These are phyloP conservation scores for Colletotrichum tofieldiae DNA, from an alignment of 2,329 filamentous ascomycete species.

Conservation along the genomic window DNA sequence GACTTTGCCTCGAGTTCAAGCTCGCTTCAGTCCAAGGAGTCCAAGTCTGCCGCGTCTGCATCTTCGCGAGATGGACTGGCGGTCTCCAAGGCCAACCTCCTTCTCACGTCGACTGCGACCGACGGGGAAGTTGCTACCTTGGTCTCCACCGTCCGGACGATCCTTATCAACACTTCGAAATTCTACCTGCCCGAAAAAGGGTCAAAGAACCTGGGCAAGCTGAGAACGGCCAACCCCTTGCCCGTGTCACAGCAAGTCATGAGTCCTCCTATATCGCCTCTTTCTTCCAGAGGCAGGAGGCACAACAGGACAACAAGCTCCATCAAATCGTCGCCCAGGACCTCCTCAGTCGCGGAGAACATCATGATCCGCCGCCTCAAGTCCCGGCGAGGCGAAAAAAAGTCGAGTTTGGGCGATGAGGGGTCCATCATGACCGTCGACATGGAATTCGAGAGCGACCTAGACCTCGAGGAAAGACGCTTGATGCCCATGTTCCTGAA, in stretches of 20 bases:
- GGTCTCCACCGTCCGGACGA: constrained; percentile 67
- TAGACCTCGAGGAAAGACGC: constrained; percentile 65
- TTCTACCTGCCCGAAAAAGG: constrained; percentile 62
- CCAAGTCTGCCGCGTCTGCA: constrained; percentile 12
- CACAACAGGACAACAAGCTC: constrained; percentile 22
- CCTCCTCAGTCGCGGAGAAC: constrained; percentile 54
- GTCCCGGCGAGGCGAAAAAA: constrained; percentile 44
- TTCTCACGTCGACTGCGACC: constrained; percentile 69
- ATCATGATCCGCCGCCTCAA: constrained; percentile 52
- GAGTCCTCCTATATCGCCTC: constrained; percentile 40
- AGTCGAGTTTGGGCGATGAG: constrained; percentile 44
- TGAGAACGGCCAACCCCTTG: constrained; percentile 48
- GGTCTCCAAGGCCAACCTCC: constrained; percentile 69
- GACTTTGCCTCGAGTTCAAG: constrained; percentile 20
- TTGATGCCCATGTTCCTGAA: constrained; percentile 67
- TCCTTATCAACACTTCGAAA: constrained; percentile 60
- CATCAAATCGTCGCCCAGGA: constrained; percentile 45
- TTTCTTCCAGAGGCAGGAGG: constrained; percentile 18
- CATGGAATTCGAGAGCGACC: constrained; percentile 56
- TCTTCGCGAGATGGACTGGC: constrained; percentile 47
- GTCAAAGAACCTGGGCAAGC: constrained; percentile 12
- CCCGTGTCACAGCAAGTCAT: constrained; percentile 47
- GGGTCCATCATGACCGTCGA: constrained; percentile 56
- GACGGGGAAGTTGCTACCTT: constrained; percentile 69
- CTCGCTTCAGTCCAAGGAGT: constrained; percentile 30